Conservation (phyloP, 202 grass and related monocot genomes). For the Setaria viridis region DNA sequence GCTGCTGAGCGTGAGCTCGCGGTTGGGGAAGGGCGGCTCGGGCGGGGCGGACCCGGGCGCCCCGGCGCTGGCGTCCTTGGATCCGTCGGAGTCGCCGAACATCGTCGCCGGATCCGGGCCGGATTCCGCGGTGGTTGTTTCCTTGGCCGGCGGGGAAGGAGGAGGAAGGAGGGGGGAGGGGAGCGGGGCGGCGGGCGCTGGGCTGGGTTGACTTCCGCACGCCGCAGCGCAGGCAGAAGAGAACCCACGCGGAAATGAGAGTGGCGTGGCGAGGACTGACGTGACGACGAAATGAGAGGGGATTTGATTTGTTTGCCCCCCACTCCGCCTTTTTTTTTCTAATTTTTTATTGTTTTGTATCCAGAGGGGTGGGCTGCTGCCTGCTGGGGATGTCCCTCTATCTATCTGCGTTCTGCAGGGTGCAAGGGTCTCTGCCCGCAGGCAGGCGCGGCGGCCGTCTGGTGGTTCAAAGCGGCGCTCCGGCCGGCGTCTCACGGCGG, state of each 20-base stretch:
- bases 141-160: not conserved
- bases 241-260: conserved; percentile 50
- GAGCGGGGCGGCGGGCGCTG: not conserved
- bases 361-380: not conserved
- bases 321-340: too few species aligned
- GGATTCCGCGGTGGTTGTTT: not conserved
- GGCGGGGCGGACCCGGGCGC: conserved; percentile 33
- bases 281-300: conserved; percentile 20
- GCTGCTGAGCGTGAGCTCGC: conserved; percentile 96
- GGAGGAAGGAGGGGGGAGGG: too few species aligned
- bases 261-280: not conserved
- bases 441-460: not conserved
- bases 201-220: conserved; percentile 50
- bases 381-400: not conserved
- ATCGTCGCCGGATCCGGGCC: conserved; percentile 50
- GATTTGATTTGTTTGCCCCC: not conserved
- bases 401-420: not conserved
- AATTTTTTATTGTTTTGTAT: not conserved
- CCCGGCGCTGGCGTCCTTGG: conserved; percentile 56
- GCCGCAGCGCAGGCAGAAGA: not conserved
- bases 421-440: not conserved
- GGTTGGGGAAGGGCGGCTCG: conserved; percentile 55
- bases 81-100: conserved; percentile 79
- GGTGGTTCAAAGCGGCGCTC: not conserved
- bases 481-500: not conserved